phyloP scores from a whole-genome alignment of 176 grass and related monocot genomes.

The Poa annua region DNA sequence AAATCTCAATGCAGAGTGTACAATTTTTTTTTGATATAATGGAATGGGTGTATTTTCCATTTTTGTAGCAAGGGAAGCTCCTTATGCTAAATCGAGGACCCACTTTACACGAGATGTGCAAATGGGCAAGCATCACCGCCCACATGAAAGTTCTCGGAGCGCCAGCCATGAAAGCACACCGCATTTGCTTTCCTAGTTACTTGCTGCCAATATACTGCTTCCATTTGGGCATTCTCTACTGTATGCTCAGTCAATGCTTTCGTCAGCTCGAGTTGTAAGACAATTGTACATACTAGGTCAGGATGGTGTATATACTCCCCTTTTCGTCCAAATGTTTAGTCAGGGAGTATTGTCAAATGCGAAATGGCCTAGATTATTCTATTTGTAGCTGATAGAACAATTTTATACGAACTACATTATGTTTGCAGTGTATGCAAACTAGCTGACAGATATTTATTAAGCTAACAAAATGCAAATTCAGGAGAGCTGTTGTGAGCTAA shows the following conservation, averaged over 20 bases:
- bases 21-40: not conserved
- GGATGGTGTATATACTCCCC: constrained; percentile 40
- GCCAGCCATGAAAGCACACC: constrained; percentile 47
- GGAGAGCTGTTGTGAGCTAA: not conserved
- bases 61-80: constrained; percentile 89
- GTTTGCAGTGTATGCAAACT: not conserved
- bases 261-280: constrained; percentile 22
- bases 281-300: constrained; percentile 52
- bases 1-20: constrained; percentile 24
- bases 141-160: constrained; percentile 58
- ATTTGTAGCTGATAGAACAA: constrained; percentile 24
- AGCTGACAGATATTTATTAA: constrained; percentile 18
- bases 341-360: constrained; percentile 1
- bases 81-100: constrained; percentile 92
- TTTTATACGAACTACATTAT: constrained; percentile 2
- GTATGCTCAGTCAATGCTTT: not conserved
- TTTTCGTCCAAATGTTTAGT: not conserved
- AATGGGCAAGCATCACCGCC: constrained; percentile 72
- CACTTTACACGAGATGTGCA: constrained; percentile 83
- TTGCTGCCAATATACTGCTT: not conserved
- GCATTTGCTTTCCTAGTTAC: constrained; percentile 44
- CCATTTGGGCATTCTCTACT: constrained; percentile 11
- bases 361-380: constrained; percentile 4
- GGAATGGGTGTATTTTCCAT: not conserved
- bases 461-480: constrained; percentile 11